phyloP scores from a whole-genome alignment of 1,284 basidiomycete species.

The Apiotrichum veenhuisii region DNA sequence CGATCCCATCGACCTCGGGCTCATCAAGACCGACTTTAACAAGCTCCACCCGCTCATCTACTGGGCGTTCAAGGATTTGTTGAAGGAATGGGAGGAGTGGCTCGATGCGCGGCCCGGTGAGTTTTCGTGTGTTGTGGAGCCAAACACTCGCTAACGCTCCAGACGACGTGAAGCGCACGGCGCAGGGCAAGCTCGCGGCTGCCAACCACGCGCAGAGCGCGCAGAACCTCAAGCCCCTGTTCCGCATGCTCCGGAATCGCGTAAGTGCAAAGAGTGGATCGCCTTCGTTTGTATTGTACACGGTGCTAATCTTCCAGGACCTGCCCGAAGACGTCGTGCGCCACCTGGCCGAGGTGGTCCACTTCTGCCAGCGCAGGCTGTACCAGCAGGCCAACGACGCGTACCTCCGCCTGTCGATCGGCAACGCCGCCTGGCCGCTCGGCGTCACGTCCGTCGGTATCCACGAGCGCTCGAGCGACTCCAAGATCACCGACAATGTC shows the following conservation, averaged over 20 bases:
- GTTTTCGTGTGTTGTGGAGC: too few relatives aligned
- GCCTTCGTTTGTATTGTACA: not conserved
- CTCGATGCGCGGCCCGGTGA: conserved; percentile 85
- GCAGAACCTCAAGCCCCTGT: conserved; percentile 93
- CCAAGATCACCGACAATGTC: conserved; percentile 95
- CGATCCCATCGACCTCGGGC: conserved; percentile 58
- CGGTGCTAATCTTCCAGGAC: conserved; percentile 53
- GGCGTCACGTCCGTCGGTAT: conserved; percentile 99
- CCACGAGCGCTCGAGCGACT: conserved; percentile 92
- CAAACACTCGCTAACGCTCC: not conserved
- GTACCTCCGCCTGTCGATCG: conserved; percentile 92
- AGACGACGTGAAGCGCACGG: conserved; percentile 70
- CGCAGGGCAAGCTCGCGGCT: conserved; percentile 87
- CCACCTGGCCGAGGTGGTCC: conserved; percentile 90
- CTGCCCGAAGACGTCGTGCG: conserved; percentile 80
- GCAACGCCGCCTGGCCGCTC: conserved; percentile 99
- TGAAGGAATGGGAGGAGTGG: conserved; percentile 94
- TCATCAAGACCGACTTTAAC: conserved; percentile 89
- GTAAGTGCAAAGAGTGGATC: conserved; percentile 52
- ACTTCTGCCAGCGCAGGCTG: conserved; percentile 90
- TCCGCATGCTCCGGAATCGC: conserved; percentile 79
- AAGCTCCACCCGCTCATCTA: conserved; percentile 97
- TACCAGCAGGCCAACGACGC: conserved; percentile 96
- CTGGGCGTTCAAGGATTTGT: conserved; percentile 82
- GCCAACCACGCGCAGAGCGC: conserved; percentile 94